phyloP scores from a whole-genome alignment of 352 stramenopile species.

The Pythium periplocum region DNA sequence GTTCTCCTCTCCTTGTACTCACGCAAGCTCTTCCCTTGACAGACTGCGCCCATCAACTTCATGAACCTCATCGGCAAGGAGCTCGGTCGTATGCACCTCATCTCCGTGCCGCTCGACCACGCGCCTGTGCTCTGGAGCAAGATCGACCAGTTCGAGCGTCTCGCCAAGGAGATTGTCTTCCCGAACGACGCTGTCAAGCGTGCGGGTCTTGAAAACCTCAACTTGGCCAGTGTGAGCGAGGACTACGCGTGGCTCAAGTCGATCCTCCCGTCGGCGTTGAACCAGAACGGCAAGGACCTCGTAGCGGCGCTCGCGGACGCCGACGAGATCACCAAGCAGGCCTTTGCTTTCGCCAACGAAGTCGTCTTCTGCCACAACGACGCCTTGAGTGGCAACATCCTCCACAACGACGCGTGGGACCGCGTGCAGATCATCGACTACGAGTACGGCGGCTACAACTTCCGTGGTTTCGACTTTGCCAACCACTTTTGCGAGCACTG shows the following conservation, averaged over 20 bases:
- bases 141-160: constrained; percentile 72
- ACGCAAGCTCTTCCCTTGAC: not conserved
- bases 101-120: constrained; percentile 64
- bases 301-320: constrained; percentile 32
- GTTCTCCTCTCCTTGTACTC: too few species aligned
- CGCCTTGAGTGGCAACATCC: constrained; percentile 84
- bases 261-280: constrained; percentile 68
- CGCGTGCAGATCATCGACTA: constrained; percentile 94
- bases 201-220: constrained; percentile 47
- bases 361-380: constrained; percentile 94
- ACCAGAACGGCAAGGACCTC: constrained; percentile 57
- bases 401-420: constrained; percentile 70
- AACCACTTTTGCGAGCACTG: constrained; percentile 95
- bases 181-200: constrained; percentile 49
- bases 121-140: constrained; percentile 77
- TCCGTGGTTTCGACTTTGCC: constrained; percentile 90
- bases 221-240: constrained; percentile 48
- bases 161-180: constrained; percentile 59
- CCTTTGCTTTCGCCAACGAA: constrained; percentile 67
- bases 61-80: constrained; percentile 83
- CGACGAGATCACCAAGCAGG: constrained; percentile 76
- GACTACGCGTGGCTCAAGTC: constrained; percentile 82
- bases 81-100: constrained; percentile 83
- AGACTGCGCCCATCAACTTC: constrained; percentile 73
- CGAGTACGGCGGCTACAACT: constrained; percentile 94